Conservation (phyloP, 805 yeast genomes). For the Candida insectorum region DNA sequence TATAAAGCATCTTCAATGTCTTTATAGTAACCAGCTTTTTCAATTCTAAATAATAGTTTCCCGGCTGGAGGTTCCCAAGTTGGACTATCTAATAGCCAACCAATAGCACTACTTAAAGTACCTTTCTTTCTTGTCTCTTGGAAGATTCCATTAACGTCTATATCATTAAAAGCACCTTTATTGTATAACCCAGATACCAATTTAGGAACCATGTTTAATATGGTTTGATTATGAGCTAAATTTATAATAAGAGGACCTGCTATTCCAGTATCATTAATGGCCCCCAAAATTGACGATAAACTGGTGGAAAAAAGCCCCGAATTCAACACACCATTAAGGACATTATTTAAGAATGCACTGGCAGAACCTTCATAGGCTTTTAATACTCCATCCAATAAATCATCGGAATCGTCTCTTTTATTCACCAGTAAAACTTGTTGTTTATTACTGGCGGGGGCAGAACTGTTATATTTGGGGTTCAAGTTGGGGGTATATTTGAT, state of each 20-base stretch:
- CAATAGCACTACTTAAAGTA: conserved; percentile 19
- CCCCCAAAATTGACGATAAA: conserved; percentile 21
- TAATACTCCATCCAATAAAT: neutral
- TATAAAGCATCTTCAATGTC: conserved; percentile 27
- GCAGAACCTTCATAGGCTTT: conserved; percentile 27
- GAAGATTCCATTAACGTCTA: conserved; percentile 23
- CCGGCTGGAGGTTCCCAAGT: conserved; percentile 31
- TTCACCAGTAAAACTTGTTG: conserved; percentile 1
- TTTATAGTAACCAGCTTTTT: conserved; percentile 26
- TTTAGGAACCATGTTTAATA: conserved; percentile 19
- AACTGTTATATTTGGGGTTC: conserved; percentile 18
- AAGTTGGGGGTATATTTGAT: conserved; percentile 26
- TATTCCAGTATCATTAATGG: conserved; percentile 30
- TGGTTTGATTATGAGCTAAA: conserved; percentile 19
- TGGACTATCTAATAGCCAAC: conserved; percentile 25
- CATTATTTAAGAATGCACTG: conserved; percentile 26
- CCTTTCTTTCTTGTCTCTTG: conserved; percentile 20
- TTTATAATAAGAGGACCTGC: conserved; percentile 24
- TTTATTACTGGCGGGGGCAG: conserved; percentile 3
- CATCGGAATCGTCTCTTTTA: conserved; percentile 1
- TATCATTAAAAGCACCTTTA: conserved; percentile 28
- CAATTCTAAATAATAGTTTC: conserved; percentile 25
- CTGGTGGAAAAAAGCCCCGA: conserved; percentile 19
- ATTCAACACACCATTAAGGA: conserved; percentile 21
- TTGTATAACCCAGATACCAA: conserved; percentile 22